phyloP scores from a whole-genome alignment of 768 basidiomycete species.

The Kwoniella sp. region DNA sequence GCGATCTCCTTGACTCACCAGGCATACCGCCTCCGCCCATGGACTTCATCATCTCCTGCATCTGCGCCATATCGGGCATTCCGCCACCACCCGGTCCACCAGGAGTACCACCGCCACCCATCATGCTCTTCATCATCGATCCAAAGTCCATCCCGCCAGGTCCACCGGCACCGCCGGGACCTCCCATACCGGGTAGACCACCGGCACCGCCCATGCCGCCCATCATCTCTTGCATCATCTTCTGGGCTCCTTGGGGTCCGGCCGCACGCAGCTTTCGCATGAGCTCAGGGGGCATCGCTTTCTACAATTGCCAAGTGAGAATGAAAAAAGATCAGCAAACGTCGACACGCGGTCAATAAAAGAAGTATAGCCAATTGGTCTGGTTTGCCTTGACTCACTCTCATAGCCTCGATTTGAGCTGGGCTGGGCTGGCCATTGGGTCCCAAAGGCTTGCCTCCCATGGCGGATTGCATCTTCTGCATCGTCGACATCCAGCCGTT shows the following conservation, averaged over 20 bases:
- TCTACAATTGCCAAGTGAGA: no score
- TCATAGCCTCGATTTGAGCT: constrained; percentile 91
- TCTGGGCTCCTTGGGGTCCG: constrained; percentile 70
- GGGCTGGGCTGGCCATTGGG: constrained; percentile 86
- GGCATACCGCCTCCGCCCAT: constrained; percentile 35
- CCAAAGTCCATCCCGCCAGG: constrained; percentile 51
- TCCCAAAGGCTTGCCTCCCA: constrained; percentile 82
- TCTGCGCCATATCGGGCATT: constrained; percentile 88
- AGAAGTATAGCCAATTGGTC: background rate
- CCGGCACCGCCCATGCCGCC: constrained; percentile 44
- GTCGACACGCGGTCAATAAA: background rate
- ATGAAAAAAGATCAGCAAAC: no score
- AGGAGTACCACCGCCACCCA: constrained; percentile 68
- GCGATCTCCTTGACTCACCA: no score
- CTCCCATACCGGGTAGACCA: constrained; percentile 34
- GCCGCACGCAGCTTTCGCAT: constrained; percentile 74
- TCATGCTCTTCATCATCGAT: constrained; percentile 89
- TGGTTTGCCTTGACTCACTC: constrained; percentile 69
- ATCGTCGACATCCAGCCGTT: constrained; percentile 89
- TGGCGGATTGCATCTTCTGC: constrained; percentile 89
- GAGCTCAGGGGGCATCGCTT: constrained; percentile 93
- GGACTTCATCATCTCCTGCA: constrained; percentile 68
- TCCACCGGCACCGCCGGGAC: constrained; percentile 18
- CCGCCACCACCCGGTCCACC: constrained; percentile 61
- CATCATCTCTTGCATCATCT: constrained; percentile 72